Percentiles rank a stretch among this genome's conserved stretches.
Conservation (phyloP, 2,329 filamentous ascomycete genomes). For the Cordyceps tenuipes region DNA sequence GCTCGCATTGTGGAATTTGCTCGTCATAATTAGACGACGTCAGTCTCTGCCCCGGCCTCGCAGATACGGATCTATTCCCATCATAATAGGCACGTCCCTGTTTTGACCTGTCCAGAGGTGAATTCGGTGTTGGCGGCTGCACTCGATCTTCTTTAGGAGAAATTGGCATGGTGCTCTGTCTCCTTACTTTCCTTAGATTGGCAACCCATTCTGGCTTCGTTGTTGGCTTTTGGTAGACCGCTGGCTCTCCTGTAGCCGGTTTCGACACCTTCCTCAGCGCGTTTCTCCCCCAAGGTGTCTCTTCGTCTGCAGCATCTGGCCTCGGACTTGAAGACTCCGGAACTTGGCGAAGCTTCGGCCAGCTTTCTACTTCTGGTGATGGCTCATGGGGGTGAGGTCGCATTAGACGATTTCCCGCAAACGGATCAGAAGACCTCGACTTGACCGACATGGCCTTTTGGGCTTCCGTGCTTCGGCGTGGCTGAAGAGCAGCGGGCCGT, state of each 20-base stretch:
- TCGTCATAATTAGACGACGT: conserved; percentile 4
- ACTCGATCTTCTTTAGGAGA: neutral
- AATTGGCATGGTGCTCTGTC: neutral
- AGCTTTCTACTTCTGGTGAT: neutral
- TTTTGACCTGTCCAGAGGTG: neutral
- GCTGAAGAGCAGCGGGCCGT: conserved; percentile 8
- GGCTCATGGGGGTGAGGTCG: conserved; percentile 11
- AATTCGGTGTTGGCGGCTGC: neutral
- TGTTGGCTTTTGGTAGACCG: neutral
- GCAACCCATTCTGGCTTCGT: conserved; percentile 5
- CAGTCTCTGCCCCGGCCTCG: conserved; percentile 2
- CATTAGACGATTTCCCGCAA: neutral
- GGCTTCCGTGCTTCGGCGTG: neutral
- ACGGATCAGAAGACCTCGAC: conserved; percentile 4
- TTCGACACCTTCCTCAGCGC: conserved; percentile 3
- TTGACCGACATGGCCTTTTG: neutral
- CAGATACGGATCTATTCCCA: conserved; percentile 9
- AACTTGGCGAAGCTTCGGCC: conserved; percentile 10
- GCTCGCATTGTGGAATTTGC: neutral
- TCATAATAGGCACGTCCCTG: conserved; percentile 6
- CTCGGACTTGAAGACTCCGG: neutral
- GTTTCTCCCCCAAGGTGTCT: conserved; percentile 6
- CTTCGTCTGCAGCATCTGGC: neutral
- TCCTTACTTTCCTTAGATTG: conserved; percentile 1
- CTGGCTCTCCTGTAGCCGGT: neutral